Base-by-base conservation (phyloP, 2,329 filamentous ascomycete species). In the Aspergillus aculeatus region DNA sequence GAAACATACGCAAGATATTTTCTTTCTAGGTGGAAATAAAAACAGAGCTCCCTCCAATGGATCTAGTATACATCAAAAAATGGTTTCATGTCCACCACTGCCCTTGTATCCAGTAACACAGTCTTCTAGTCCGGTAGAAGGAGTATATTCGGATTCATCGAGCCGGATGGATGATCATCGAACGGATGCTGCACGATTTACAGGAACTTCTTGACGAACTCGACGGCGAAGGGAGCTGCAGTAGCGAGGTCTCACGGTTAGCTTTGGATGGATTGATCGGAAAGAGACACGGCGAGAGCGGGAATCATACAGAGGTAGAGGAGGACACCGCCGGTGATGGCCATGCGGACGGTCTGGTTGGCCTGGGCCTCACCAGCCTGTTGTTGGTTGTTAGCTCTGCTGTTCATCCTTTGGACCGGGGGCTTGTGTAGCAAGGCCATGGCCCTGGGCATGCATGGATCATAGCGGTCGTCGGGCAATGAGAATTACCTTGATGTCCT, bases 301-400 rank as follows among this genome's bases (percentile, higher is more conserved):
- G 11, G 50, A 7, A 47, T 81, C 84, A 64, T 81, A 88, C 86
- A 86, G 54, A 88, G 79, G 75, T 88, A 88, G 53, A 88, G 80
- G 29, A 86, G 73, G 54, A 84, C 72, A 66, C 83, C 84, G 57
- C 82, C 80, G 49, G 79, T 78, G 60, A 83, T 71, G 53, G 83
- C 83, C 71, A 79, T 78, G 71, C 82, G 81, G 67, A 88, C 77
- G 49, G 83, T 83, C 65, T 78, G 74, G 57, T 71, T 73, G 26
- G 85, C 85, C 67, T 82, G 77, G 48, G 80, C 73, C 74, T 87
- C 84, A 69, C 80, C 81, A 54, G 75, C 76, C 78, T 80, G 52
- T 29, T 47, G 23, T 21, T 31, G 23, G 53, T 35, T 35, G 55
- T 66, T 62, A 67, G 58, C 29, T 41, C 58, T 31, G 9, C 14